Evolutionary conservation across 495 filamentous ascomycete species (phyloP), one percentile per base, ranked within the genome.

Genomic region (Penicillium psychrofluorescens): DNA sequence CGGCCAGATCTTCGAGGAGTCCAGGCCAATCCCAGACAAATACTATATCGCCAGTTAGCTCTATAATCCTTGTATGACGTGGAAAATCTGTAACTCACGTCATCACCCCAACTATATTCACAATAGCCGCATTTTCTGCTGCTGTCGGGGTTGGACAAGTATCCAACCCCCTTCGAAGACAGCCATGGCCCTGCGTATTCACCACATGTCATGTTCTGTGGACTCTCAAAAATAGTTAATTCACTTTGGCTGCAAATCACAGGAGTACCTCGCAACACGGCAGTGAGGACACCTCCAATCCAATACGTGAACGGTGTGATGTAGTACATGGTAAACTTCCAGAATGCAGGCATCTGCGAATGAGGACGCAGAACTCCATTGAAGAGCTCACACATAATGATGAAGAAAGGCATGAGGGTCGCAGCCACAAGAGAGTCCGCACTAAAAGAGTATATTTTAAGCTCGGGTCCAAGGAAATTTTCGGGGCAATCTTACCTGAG

Each of bases 301-400:
- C 94, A 79, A 16, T 88, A 83, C 0, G 85, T 91, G 64, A 95
- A 94, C 0, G 90, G 90, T 41, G 88, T 83, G 2, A 88, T 69
- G 47, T 90, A 71, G 68, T 91, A 90, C 43, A 92, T 73, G 71
- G 85, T 89, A 11, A 75, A 76, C 9, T 78, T 74, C 83, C 87
- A 95, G 64, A 90, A 90, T 2, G 50, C 66, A n/a, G 86, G 86
- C 64, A 94, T 87, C 49, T 85, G 80, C 1, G 78, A 72, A 29
- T 78, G 78, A 0, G 85, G 88, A 38, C 88, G 81, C n/a, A 88
- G 79, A 40, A 92, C 85, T 49, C 88, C 89, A 59, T 86, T 91
- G 76, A 94, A 90, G 0, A 67, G 44, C 38, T 66, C 62, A 32
- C 61, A 63, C 57, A 64, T 59, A 32, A 66, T 64, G 35, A 67